Conservation (phyloP, 192 early-diverging fungal species). For the Haplosporangium gracile region DNA sequence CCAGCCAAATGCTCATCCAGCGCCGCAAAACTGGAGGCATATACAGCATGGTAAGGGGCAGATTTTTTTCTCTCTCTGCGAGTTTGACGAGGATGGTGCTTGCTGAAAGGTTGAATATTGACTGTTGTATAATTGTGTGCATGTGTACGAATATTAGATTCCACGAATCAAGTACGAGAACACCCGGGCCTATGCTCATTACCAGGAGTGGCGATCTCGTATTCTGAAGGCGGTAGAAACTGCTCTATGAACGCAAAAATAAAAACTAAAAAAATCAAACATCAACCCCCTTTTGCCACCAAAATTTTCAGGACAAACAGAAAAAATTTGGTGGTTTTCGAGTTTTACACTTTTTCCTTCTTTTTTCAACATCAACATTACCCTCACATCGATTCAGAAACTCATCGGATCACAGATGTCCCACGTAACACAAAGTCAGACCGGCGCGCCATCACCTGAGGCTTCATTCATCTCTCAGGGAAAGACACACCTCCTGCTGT, state of each 20-base stretch:
- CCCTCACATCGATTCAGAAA: background rate
- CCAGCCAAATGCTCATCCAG: constrained; percentile 4
- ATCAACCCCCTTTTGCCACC: constrained; percentile 10
- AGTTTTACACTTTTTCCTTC: background rate
- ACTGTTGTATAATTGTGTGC: background rate
- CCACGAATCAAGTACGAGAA: constrained; percentile 39
- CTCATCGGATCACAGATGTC: background rate
- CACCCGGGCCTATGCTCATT: constrained; percentile 34
- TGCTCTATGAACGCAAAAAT: background rate
- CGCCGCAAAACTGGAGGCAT: constrained; percentile 41
- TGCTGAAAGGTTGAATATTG: background rate
- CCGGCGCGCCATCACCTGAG: background rate
- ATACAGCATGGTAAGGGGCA: constrained; percentile 43
- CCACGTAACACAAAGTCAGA: constrained; percentile 1
- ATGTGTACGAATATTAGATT: constrained; percentile 14
- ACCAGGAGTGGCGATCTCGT: constrained; percentile 30
- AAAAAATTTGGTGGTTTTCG: constrained; percentile 2
- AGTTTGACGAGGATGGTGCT: no score
- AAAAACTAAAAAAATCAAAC: background rate
- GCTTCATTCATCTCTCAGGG: constrained; percentile 20
- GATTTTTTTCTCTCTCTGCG: background rate
- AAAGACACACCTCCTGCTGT: constrained; percentile 38
- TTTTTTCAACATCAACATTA: background rate
- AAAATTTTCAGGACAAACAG: background rate
- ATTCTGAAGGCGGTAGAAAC: constrained; percentile 7